phyloP scores from a whole-genome alignment of 495 filamentous ascomycete species.

The Opeltia flavorubescens region DNA sequence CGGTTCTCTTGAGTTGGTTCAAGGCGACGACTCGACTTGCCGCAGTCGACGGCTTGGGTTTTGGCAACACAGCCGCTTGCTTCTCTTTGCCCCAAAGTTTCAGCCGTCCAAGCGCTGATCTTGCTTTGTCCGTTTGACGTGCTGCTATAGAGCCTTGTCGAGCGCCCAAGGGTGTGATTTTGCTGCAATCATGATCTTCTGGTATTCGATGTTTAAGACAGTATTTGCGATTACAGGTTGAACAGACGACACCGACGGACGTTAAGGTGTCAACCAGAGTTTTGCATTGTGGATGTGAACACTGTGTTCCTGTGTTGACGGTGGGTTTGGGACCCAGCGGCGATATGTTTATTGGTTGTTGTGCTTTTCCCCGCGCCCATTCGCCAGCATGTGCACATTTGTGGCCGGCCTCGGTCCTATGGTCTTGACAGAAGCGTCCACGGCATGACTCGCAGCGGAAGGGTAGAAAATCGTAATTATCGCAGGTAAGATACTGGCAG shows the following conservation, averaged over 20 bases:
- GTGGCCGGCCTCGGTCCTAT: slow-evolving; percentile 78
- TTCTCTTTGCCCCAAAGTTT: slow-evolving; percentile 54
- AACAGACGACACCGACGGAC: slow-evolving; percentile 67
- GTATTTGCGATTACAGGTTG: slow-evolving; percentile 68
- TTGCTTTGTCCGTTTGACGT: slow-evolving; percentile 29
- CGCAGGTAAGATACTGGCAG: slow-evolving; percentile 83
- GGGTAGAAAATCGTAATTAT: slow-evolving; percentile 90
- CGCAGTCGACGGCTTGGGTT: slow-evolving; percentile 44
- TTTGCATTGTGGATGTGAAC: slow-evolving; percentile 65
- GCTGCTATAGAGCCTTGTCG: slow-evolving; percentile 19
- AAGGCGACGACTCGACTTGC: slow-evolving; percentile 47
- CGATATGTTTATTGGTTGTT: background rate
- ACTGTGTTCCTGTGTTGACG: slow-evolving; percentile 52
- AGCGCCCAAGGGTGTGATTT: slow-evolving; percentile 52
- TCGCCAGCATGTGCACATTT: slow-evolving; percentile 67
- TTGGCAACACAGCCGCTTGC: slow-evolving; percentile 35
- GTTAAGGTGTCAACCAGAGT: slow-evolving; percentile 69
- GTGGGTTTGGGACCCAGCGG: slow-evolving; percentile 29
- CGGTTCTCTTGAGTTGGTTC: slow-evolving; percentile 64
- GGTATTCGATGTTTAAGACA: slow-evolving; percentile 81
- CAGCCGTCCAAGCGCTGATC: slow-evolving; percentile 48
- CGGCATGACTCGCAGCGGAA: slow-evolving; percentile 85
- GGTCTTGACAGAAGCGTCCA: slow-evolving; percentile 83
- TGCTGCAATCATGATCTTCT: slow-evolving; percentile 79
- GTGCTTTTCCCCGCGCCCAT: slow-evolving; percentile 44